These are phyloP conservation scores for Samsoniella hepiali DNA, from an alignment of 2,329 filamentous ascomycete species.

Conservation along the genomic window DNA sequence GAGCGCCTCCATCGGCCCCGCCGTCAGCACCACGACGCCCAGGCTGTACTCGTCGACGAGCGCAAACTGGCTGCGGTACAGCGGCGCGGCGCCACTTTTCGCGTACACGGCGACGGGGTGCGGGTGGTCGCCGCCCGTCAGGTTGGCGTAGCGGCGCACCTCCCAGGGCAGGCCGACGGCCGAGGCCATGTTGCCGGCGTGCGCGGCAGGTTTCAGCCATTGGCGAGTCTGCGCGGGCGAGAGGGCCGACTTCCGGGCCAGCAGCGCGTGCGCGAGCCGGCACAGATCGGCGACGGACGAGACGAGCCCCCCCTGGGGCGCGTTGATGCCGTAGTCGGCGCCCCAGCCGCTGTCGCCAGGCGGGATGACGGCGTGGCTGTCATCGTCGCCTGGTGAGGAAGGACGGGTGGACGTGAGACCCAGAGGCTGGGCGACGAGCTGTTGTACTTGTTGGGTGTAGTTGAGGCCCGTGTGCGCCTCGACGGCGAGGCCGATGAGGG, in stretches of 20 bases:
- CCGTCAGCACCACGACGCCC: background rate
- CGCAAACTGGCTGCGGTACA: conserved; percentile 35
- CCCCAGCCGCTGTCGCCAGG: conserved; percentile 34
- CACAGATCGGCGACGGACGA: conserved; percentile 34
- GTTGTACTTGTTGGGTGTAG: conserved; percentile 28
- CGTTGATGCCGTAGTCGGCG: conserved; percentile 31
- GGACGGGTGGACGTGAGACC: conserved; percentile 23
- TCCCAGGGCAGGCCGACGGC: conserved; percentile 39
- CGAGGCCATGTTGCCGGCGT: conserved; percentile 29
- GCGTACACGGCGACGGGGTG: conserved; percentile 33
- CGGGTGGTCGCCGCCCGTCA: conserved; percentile 27
- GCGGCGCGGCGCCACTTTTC: conserved; percentile 34
- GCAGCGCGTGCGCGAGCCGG: conserved; percentile 28
- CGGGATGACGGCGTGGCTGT: conserved; percentile 32
- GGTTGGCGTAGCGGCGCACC: conserved; percentile 29
- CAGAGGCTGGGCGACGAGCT: conserved; percentile 23
- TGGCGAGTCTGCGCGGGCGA: conserved; percentile 25
- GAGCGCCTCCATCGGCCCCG: conserved; percentile 26
- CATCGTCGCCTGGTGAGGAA: conserved; percentile 32
- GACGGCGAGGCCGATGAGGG: conserved; percentile 35
- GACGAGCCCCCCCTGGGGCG: conserved; percentile 36
- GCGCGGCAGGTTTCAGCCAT: conserved; percentile 36
- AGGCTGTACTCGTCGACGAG: conserved; percentile 36
- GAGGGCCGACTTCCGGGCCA: conserved; percentile 27
- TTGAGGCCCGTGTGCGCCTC: conserved; percentile 29